phyloP scores from a whole-genome alignment of 352 stramenopile genomes.

The Globisporangium recalcitrans region DNA sequence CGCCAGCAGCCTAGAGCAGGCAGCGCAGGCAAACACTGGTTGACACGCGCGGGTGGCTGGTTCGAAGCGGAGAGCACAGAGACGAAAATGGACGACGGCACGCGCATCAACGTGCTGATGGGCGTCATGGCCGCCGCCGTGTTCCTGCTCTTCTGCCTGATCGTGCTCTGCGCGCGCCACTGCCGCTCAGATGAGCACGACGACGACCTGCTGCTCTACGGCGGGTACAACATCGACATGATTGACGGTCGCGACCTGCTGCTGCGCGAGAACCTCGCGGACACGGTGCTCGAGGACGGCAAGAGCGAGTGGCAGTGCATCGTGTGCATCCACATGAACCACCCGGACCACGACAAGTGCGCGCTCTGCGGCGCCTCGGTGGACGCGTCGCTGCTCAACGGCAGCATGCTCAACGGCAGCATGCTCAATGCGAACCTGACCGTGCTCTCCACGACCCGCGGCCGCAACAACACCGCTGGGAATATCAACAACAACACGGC shows the following conservation, averaged over 20 bases:
- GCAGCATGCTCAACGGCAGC: conserved; percentile 29
- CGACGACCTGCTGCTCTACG: conserved; percentile 26
- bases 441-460: conserved; percentile 18
- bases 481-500: background rate
- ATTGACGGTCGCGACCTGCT: conserved; percentile 45
- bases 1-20: no score
- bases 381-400: conserved; percentile 45
- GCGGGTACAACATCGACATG: conserved; percentile 43
- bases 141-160: conserved; percentile 44
- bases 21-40: no score
- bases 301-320: conserved; percentile 69
- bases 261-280: conserved; percentile 59
- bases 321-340: conserved; percentile 71
- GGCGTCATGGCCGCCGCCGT: conserved; percentile 22
- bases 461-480: background rate
- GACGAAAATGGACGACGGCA: conserved; percentile 10
- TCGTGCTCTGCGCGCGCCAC: conserved; percentile 37
- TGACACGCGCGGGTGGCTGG: no score
- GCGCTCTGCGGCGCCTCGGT: conserved; percentile 56
- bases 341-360: conserved; percentile 57
- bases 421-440: conserved; percentile 28
- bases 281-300: conserved; percentile 57
- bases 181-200: conserved; percentile 30
- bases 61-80: background rate
- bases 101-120: conserved; percentile 15